Percentiles rank a stretch among this genome's conserved stretches.
Conservation (phyloP, 345 rosid species). For the Gynandropsis gynandra region DNA sequence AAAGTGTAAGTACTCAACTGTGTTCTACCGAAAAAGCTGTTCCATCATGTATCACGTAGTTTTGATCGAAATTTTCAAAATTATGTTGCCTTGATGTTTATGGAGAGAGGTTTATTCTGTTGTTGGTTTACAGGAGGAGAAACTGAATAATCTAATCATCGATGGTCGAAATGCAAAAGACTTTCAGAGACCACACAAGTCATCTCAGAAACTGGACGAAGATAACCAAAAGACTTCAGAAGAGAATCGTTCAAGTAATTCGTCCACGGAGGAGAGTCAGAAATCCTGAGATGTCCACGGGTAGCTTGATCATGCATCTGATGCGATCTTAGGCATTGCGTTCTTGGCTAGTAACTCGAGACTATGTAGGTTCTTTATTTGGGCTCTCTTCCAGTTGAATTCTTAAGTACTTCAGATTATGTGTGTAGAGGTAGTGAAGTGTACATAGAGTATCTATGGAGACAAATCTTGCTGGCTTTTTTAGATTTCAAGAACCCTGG, state of each 20-base stretch:
- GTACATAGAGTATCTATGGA: too few relatives aligned
- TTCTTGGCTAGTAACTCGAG: background rate
- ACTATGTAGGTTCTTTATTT: background rate
- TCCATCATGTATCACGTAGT: background rate
- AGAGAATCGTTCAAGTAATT: conserved; percentile 32
- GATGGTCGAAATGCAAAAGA: conserved; percentile 61
- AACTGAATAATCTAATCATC: conserved; percentile 56
- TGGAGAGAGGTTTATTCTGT: background rate
- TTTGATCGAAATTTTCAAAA: background rate
- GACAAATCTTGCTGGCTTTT: too few relatives aligned
- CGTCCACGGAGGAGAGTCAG: conserved; percentile 49
- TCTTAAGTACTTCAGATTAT: too few relatives aligned
- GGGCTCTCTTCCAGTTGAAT: background rate
- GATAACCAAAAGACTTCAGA: conserved; percentile 26
- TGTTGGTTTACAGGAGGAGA: conserved; percentile 85
- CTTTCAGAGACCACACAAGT: conserved; percentile 66
- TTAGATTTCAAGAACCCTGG: too few relatives aligned
- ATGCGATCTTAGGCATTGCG: background rate
- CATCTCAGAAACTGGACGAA: conserved; percentile 37
- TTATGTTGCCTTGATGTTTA: conserved; percentile 1
- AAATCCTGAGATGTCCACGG: conserved; percentile 35
- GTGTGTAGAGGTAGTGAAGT: too few relatives aligned
- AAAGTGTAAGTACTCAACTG: conserved; percentile 39
- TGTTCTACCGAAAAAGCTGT: background rate
- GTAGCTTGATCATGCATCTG: background rate